Evolutionary conservation across 2,329 filamentous ascomycete genomes (phyloP), one percentile per base, ranked within the genome.

Genomic region (Penicillium digitatum): DNA sequence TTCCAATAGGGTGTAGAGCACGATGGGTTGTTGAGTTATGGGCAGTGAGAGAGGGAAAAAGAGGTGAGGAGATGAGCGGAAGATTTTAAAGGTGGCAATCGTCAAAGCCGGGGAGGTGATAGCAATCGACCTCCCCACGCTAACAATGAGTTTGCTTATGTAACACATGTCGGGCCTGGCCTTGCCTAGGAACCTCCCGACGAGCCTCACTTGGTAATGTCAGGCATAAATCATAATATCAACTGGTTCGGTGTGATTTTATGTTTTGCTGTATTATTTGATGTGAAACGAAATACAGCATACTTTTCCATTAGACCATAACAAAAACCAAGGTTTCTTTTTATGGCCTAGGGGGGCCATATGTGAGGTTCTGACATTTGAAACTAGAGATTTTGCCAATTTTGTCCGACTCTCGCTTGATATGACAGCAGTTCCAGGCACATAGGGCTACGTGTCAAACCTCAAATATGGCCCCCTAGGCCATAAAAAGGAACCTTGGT

Each of bases 51-150:
- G 22, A 20, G 31, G 29, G 2, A 34, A 31, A 52, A 43, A 26
- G 39, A 31, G 27, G 50, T 31, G 45, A 49, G 34, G 47, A 4
- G 38, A 38, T 32, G 38, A 44, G 39, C 5, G 46, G 38, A 45
- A 54, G 46, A 38, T 42, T 47, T 39, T 46, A 39, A 35, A 43
- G 27, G 31, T 38, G 45, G 48, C 48, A 55, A 52, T 55, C 47
- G 26, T 49, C 35, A 27, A 40, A 48, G 39, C 48, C 39, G 31
- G 37, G 48, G 48, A 51, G 31, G 22, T 54, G 51, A 48, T 53
- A 42, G 42, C 53, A 39, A 45, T 52, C n/a, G 32, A 55, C 32
- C 44, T 48, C 35, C 38, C 37, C 48, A 43, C 40, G 27, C 48
- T 31, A 35, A 51, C 48, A 50, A 34, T 52, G 26, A 42, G n/a